A percentile compares a stretch with the other conserved stretches of the same genome.
Evolutionary conservation across 2,329 filamentous ascomycete genomes (phyloP).

Genomic region (Pseudogymnoascus sp.): DNA sequence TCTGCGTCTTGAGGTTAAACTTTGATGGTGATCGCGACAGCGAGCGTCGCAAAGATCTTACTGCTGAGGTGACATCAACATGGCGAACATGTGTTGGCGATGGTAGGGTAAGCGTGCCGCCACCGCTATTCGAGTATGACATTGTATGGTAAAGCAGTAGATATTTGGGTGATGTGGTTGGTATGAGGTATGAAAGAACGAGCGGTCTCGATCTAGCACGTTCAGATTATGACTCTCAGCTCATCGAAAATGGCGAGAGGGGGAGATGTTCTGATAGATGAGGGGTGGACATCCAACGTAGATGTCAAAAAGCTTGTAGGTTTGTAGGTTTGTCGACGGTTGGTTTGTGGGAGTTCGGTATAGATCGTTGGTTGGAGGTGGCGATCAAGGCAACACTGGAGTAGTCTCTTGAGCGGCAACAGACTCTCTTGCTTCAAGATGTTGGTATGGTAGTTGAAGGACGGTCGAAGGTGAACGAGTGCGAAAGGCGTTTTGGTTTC

Average conservation of each 20-base stretch:
- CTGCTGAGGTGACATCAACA: slow-evolving; percentile 73
- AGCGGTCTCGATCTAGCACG: slow-evolving; percentile 3
- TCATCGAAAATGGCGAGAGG: slow-evolving; percentile 2
- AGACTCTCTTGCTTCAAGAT: background rate
- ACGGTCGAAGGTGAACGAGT: background rate
- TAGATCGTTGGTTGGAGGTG: background rate
- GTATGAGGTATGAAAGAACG: background rate
- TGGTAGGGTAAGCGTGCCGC: slow-evolving; percentile 76
- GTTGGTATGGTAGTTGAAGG: background rate
- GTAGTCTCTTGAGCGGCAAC: background rate
- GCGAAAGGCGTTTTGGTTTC: background rate
- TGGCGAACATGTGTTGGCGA: slow-evolving; percentile 79
- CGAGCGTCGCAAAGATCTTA: slow-evolving; percentile 77
- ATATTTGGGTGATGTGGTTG: background rate
- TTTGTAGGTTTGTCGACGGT: background rate
- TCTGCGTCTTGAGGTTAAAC: slow-evolving; percentile 55
- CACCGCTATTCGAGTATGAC: slow-evolving; percentile 53
- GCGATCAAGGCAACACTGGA: background rate
- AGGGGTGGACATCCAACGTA: background rate
- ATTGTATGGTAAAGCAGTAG: slow-evolving; percentile 23
- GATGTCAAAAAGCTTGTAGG: background rate
- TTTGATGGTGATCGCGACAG: slow-evolving; percentile 92
- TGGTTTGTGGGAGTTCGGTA: background rate
- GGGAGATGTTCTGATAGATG: slow-evolving; percentile 1
- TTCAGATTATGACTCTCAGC: background rate